Percentiles rank a stretch among this genome's conserved stretches.
Evolutionary conservation across 2,329 filamentous ascomycete species (phyloP).

Genomic region (Xylaria digitata): DNA sequence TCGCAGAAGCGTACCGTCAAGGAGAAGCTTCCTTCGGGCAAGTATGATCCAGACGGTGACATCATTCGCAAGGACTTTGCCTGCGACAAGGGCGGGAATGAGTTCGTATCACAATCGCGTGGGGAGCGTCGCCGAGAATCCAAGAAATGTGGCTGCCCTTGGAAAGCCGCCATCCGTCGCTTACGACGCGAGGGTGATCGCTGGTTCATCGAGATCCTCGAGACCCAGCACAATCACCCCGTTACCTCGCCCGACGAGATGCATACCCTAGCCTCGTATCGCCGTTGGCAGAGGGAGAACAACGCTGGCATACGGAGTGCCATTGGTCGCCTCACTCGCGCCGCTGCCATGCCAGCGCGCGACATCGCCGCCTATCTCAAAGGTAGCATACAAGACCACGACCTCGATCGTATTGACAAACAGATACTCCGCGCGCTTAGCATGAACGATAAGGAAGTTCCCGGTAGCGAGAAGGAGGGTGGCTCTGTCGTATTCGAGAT

Average conservation of each 20-base stretch:
- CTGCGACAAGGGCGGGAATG: slow-evolving; percentile 48
- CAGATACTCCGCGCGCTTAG: slow-evolving; percentile 48
- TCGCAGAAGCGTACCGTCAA: slow-evolving; percentile 50
- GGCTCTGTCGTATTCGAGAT: slow-evolving; percentile 43
- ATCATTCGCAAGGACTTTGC: slow-evolving; percentile 49
- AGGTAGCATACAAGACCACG: slow-evolving; percentile 42
- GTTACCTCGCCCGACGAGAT: slow-evolving; percentile 46
- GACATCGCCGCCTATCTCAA: slow-evolving; percentile 46
- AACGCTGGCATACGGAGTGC: slow-evolving; percentile 46
- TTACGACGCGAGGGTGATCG: slow-evolving; percentile 47
- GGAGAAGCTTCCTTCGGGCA: slow-evolving; percentile 48
- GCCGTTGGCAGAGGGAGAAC: slow-evolving; percentile 49
- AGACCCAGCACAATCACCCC: slow-evolving; percentile 47
- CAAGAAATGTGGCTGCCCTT: slow-evolving; percentile 47
- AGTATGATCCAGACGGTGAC: slow-evolving; percentile 47
- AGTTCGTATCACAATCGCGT: slow-evolving; percentile 48
- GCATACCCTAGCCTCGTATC: slow-evolving; percentile 49
- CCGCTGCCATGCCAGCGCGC: slow-evolving; percentile 45
- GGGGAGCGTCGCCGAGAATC: slow-evolving; percentile 47
- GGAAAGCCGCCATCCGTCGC: slow-evolving; percentile 46
- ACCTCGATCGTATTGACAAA: slow-evolving; percentile 46
- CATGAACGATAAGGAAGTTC: slow-evolving; percentile 45
- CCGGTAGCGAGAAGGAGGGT: slow-evolving; percentile 34
- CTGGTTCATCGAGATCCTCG: slow-evolving; percentile 48
- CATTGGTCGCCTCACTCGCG: slow-evolving; percentile 43